A percentile compares a stretch with the other conserved stretches of the same genome.
phyloP scores from a whole-genome alignment of 192 early-diverging fungal species.

The Mortierella alpina region DNA sequence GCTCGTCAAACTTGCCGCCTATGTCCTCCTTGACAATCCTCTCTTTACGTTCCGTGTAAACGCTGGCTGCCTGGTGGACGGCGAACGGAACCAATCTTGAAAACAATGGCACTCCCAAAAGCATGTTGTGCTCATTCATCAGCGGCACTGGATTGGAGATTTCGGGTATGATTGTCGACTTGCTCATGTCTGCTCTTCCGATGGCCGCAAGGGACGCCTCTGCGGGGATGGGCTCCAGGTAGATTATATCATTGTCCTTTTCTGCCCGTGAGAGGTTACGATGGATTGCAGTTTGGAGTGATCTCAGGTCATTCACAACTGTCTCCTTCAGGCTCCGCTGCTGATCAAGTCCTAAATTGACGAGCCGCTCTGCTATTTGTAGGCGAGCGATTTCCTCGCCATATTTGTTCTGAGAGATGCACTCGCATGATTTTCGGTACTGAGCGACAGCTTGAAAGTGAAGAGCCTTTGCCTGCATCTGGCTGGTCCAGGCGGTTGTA shows the following conservation, averaged over 20 bases:
- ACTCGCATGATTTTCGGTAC: conserved; percentile 80
- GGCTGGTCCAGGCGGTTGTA: conserved; percentile 70
- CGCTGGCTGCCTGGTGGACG: conserved; percentile 88
- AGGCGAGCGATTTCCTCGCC: conserved; percentile 90
- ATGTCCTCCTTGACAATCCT: conserved; percentile 77
- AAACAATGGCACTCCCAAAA: conserved; percentile 82
- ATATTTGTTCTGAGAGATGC: conserved; percentile 76
- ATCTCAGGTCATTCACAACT: conserved; percentile 54
- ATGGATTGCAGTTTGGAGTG: conserved; percentile 60
- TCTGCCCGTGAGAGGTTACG: conserved; percentile 71
- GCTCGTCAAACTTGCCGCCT: conserved; percentile 70
- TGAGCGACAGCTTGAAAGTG: conserved; percentile 85
- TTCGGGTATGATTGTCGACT: conserved; percentile 64
- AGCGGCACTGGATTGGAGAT: conserved; percentile 74
- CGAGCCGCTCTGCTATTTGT: conserved; percentile 60
- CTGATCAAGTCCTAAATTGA: conserved; percentile 57
- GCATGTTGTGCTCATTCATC: conserved; percentile 62
- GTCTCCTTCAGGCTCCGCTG: conserved; percentile 51
- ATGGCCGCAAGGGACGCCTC: conserved; percentile 69
- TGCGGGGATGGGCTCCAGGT: conserved; percentile 81
- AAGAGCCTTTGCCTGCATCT: conserved; percentile 78
- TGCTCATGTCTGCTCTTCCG: conserved; percentile 77
- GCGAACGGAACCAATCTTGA: conserved; percentile 89
- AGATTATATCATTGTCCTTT: conserved; percentile 94
- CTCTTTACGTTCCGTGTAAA: conserved; percentile 89